A percentile compares a stretch with the other conserved stretches of the same genome.
Evolutionary conservation across 192 early-diverging fungal species (phyloP).

Genomic region (Coemansia reversa): DNA sequence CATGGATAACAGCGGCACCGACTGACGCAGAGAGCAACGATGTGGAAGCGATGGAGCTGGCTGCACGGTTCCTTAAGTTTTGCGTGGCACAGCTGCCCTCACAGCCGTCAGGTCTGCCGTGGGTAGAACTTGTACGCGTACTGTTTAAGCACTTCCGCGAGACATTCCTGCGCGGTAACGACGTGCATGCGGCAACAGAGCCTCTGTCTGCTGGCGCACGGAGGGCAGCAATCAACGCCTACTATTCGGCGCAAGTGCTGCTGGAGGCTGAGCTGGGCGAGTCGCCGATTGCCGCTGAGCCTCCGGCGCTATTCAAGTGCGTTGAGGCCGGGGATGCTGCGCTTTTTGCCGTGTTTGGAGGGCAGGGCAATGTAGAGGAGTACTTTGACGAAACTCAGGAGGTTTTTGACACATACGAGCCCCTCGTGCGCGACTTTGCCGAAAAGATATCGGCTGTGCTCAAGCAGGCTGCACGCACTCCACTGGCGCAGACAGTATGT

Average conservation of each 20-base stretch:
- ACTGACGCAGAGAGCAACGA: constrained; percentile 59
- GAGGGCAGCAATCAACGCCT: constrained; percentile 67
- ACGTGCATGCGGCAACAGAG: constrained; percentile 77
- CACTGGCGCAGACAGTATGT: constrained; percentile 65
- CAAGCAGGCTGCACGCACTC: constrained; percentile 60
- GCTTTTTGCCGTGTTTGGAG: constrained; percentile 89
- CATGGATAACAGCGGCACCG: constrained; percentile 40
- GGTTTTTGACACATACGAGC: constrained; percentile 77
- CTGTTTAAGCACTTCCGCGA: constrained; percentile 74
- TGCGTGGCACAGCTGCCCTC: constrained; percentile 51
- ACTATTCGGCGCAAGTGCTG: constrained; percentile 71
- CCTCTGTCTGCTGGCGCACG: constrained; percentile 59
- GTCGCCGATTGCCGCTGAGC: constrained; percentile 8
- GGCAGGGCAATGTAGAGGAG: constrained; percentile 92
- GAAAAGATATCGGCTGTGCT: constrained; percentile 71
- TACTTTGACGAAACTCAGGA: constrained; percentile 90
- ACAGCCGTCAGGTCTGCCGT: constrained; percentile 46
- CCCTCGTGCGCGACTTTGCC: constrained; percentile 73
- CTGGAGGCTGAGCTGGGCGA: constrained; percentile 50
- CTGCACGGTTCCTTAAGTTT: constrained; percentile 71
- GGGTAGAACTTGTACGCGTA: constrained; percentile 69
- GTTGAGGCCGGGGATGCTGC: constrained; percentile 61
- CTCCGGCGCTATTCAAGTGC: constrained; percentile 69
- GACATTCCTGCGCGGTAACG: constrained; percentile 74
- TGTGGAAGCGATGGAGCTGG: constrained; percentile 67